Percentiles rank a stretch among this genome's conserved stretches.
phyloP scores from a whole-genome alignment of 106 monocot species.

The Allium fistulosum region DNA sequence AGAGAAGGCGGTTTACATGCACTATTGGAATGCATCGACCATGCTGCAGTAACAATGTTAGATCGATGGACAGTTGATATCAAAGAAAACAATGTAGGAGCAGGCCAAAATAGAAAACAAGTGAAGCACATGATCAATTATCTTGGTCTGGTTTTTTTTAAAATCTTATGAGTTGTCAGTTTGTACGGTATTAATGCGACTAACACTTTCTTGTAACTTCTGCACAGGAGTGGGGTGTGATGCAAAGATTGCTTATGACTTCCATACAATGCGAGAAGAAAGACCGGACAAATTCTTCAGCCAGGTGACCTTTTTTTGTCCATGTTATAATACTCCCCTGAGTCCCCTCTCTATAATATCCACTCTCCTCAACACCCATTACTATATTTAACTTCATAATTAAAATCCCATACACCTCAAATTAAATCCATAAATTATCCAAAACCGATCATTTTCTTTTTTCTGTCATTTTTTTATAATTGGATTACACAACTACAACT shows the following conservation, averaged over 20 bases:
- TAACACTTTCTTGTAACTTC: neutral
- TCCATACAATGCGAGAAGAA: slow-evolving; percentile 76
- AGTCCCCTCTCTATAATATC: no score
- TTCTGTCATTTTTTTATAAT: no score
- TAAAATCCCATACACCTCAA: no score
- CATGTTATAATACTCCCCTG: no score
- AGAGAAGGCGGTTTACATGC: slow-evolving; percentile 54
- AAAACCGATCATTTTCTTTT: no score
- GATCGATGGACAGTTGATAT: slow-evolving; percentile 85
- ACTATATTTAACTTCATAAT: no score
- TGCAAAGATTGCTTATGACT: slow-evolving; percentile 96
- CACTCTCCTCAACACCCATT: no score
- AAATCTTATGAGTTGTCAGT: no score
- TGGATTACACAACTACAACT: no score
- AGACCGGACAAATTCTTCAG: slow-evolving; percentile 72
- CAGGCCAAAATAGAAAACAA: slow-evolving; percentile 18
- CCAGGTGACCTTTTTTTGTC: slow-evolving; percentile 26
- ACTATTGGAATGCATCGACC: slow-evolving; percentile 60
- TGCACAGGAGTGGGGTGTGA: slow-evolving; percentile 72
- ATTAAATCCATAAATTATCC: no score
- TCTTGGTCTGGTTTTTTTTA: slow-evolving; percentile 35
- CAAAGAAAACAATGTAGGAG: slow-evolving; percentile 28
- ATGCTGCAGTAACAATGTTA: slow-evolving; percentile 79
- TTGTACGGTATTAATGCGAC: no score
- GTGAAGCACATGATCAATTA: slow-evolving; percentile 84